Evolutionary conservation across 2,329 filamentous ascomycete genomes (phyloP), one percentile per base, ranked within the genome.

Genomic region (Penicillium sp.): DNA sequence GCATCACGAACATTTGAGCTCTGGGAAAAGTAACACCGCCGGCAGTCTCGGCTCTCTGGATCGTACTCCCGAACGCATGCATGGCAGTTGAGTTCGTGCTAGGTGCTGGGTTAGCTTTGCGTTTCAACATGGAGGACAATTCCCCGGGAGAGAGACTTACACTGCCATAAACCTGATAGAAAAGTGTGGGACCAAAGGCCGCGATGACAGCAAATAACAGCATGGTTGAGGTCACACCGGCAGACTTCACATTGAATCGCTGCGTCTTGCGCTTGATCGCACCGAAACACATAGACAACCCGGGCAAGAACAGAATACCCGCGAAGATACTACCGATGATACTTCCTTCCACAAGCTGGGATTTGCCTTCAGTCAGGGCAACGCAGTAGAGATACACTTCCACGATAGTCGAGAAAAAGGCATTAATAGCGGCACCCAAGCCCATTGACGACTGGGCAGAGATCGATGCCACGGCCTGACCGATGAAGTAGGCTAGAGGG

Each of bases 381-480:
- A 98, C 88, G 74, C 95, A 98, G 79, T 99, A 99, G 25, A 99
- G 86, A 76, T 96, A 99, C 1, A 99, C 96, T 75, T 99, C 95
- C 10, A 99, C 95, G 25, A 99, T 84, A 1, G 95, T 99, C 13
- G 93, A 97, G 81, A 99, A 99, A 77, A 99, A 96, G 51, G 95
- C 95, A 70, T 99, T 99, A 81, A 98, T 91, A 35, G 94, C 96
- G 30, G 95, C 95, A 73, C 95, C 95, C 8, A 99, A 84, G 28
- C 95, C 95, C 95, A 99, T 99, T 5, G 94, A 97, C 1, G 94
- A 98, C 76, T 99, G 95, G 1, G 95, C 95, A 10, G 95, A 99
- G 69, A 99, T 99, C 55, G 95, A 99, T 2, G 95, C 95, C 49
- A 99, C 95, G 40, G 95, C 95, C 79, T 99, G 95, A 1, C 95